These are phyloP conservation scores for Monoraphidium neglectum DNA, from an alignment of 139 green algal genomes.

Conservation along the genomic window DNA sequence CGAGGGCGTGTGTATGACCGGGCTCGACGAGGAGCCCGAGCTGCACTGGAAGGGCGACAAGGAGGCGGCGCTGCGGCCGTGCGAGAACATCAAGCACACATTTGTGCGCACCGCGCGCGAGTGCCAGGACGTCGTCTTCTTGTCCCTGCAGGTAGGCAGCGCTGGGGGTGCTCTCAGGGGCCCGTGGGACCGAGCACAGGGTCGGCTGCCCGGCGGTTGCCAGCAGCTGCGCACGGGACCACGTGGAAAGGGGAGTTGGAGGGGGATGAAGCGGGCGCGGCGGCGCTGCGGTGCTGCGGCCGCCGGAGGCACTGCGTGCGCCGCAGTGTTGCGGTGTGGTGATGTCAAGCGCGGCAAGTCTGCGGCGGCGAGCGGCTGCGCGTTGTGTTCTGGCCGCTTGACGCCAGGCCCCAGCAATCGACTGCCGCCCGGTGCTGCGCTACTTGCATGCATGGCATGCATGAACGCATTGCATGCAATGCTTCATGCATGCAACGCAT, in stretches of 20 bases:
- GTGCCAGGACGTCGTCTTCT: conserved; percentile 75
- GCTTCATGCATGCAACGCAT: not conserved
- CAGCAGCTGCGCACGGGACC: no score
- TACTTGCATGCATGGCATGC: not conserved
- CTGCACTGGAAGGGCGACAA: conserved; percentile 80
- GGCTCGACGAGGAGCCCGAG: conserved; percentile 77
- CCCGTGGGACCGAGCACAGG: no score
- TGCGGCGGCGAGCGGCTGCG: not conserved
- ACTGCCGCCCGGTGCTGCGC: not conserved
- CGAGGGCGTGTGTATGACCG: conserved; percentile 71
- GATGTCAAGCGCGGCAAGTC: not conserved
- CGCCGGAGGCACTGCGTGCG: not conserved
- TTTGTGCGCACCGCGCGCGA: conserved; percentile 76
- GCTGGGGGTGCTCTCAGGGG: not conserved
- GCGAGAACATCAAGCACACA: conserved; percentile 71
- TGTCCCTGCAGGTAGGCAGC: conserved; percentile 54
- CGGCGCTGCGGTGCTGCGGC: not conserved
- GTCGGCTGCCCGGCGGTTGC: no score
- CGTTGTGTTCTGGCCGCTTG: not conserved
- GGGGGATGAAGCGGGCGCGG: not conserved
- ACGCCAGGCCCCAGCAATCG: not conserved
- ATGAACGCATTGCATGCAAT: not conserved
- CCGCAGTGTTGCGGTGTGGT: not conserved
- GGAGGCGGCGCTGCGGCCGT: conserved; percentile 50
- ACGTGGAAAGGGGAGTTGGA: no score